phyloP scores from a whole-genome alignment of 2,329 filamentous ascomycete genomes.

The Xylaria sp. region DNA sequence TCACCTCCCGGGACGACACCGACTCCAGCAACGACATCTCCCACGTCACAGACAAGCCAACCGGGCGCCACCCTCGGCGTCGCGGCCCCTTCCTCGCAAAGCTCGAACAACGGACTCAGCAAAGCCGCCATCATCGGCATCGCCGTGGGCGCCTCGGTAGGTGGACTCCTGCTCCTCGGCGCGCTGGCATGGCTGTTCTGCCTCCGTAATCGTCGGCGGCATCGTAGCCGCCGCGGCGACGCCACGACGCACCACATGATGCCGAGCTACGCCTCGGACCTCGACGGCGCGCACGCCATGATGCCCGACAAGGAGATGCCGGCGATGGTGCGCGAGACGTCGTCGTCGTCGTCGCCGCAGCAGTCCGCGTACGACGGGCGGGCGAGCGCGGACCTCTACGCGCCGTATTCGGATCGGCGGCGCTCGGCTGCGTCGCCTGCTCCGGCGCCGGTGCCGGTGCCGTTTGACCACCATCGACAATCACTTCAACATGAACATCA shows the following conservation, averaged over 20 bases:
- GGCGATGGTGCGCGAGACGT: slow-evolving; percentile 27
- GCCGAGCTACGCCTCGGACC: slow-evolving; percentile 43
- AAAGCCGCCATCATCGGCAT: slow-evolving; percentile 41
- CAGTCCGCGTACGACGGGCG: slow-evolving; percentile 37
- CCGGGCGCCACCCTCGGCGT: background rate
- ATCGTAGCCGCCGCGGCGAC: slow-evolving; percentile 49
- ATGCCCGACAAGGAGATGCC: slow-evolving; percentile 54
- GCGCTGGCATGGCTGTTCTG: slow-evolving; percentile 56
- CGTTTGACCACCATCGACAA: no score
- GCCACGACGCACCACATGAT: slow-evolving; percentile 41
- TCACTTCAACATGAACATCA: background rate
- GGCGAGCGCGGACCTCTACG: slow-evolving; percentile 41
- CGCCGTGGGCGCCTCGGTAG: slow-evolving; percentile 47
- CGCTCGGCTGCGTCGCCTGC: slow-evolving; percentile 34
- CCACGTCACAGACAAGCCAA: slow-evolving; percentile 7
- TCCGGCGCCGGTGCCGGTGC: background rate
- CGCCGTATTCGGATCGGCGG: slow-evolving; percentile 50
- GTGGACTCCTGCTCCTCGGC: slow-evolving; percentile 54
- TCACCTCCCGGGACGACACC: slow-evolving; percentile 16
- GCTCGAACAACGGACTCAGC: background rate
- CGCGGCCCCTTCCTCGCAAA: background rate
- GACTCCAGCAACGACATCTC: slow-evolving; percentile 10
- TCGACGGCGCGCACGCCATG: slow-evolving; percentile 51
- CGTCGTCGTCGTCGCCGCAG: slow-evolving; percentile 38
- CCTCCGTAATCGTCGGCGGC: slow-evolving; percentile 54